Evolutionary conservation across 2,329 filamentous ascomycete genomes (phyloP).

Genomic region (Beauveria australis): DNA sequence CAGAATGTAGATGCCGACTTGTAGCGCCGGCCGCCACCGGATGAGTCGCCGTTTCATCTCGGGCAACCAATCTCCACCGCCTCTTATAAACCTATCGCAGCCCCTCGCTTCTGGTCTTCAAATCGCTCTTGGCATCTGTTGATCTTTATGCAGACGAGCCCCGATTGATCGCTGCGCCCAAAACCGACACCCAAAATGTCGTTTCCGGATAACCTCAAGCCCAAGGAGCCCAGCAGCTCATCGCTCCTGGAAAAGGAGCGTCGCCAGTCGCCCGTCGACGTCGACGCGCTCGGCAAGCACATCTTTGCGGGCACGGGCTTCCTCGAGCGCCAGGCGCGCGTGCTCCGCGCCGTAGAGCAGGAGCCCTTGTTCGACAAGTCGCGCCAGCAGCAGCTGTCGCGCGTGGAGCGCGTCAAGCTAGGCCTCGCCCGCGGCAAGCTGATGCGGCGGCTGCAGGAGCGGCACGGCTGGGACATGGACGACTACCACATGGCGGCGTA

Average conservation of each 20-base stretch:
- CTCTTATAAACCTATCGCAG: not conserved
- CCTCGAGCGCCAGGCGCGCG: conserved; percentile 49
- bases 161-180: too few species aligned
- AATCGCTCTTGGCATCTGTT: not conserved
- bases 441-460: conserved; percentile 54
- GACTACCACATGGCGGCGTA: conserved; percentile 59
- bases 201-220: conserved; percentile 20
- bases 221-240: conserved; percentile 55
- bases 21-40: not conserved
- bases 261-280: conserved; percentile 55
- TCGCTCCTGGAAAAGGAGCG: conserved; percentile 64
- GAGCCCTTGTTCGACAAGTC: conserved; percentile 72
- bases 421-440: conserved; percentile 64
- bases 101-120: too few species aligned
- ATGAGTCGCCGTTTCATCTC: not conserved
- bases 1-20: not conserved
- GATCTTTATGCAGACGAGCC: not conserved
- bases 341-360: conserved; percentile 55
- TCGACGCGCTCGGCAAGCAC: conserved; percentile 59
- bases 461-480: conserved; percentile 61
- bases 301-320: conserved; percentile 56
- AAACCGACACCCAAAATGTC: not conserved
- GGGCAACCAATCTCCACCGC: not conserved
- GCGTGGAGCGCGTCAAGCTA: conserved; percentile 60
- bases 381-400: conserved; percentile 66